phyloP scores from a whole-genome alignment of 1,139 yeast genomes.

The Candida sp. region DNA sequence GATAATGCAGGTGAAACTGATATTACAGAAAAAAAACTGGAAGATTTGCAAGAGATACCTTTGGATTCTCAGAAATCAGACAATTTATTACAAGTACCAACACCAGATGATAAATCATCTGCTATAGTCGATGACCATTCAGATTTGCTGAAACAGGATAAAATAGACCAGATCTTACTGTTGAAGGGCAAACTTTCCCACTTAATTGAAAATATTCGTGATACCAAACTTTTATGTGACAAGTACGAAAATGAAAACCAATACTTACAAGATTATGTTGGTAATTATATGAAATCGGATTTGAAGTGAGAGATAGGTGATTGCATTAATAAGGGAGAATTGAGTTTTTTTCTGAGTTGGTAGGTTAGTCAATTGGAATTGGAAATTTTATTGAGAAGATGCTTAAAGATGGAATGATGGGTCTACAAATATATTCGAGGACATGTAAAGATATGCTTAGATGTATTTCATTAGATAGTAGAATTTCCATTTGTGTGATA shows the following conservation, averaged over 20 bases:
- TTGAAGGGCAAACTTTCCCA: slow-evolving; percentile 29
- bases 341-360: too few relatives aligned
- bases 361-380: too few relatives aligned
- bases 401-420: too few relatives aligned
- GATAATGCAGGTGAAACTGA: background rate
- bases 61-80: background rate
- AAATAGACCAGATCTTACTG: slow-evolving; percentile 16
- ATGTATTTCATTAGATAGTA: too few relatives aligned
- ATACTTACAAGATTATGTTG: slow-evolving; percentile 85
- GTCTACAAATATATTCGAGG: too few relatives aligned
- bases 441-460: too few relatives aligned
- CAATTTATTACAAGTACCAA: background rate
- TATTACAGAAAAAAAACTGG: background rate
- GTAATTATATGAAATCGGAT: slow-evolving; percentile 61
- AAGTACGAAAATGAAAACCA: slow-evolving; percentile 71
- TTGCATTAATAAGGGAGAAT: too few relatives aligned
- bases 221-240: slow-evolving; percentile 55
- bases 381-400: too few relatives aligned
- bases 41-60: background rate
- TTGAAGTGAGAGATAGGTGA: background rate
- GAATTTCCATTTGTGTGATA: too few relatives aligned
- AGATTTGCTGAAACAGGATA: slow-evolving; percentile 8
- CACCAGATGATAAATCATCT: background rate
- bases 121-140: background rate
- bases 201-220: slow-evolving; percentile 39